Base-by-base conservation (phyloP, 163 green algal species). In the Botryococcus braunii region DNA sequence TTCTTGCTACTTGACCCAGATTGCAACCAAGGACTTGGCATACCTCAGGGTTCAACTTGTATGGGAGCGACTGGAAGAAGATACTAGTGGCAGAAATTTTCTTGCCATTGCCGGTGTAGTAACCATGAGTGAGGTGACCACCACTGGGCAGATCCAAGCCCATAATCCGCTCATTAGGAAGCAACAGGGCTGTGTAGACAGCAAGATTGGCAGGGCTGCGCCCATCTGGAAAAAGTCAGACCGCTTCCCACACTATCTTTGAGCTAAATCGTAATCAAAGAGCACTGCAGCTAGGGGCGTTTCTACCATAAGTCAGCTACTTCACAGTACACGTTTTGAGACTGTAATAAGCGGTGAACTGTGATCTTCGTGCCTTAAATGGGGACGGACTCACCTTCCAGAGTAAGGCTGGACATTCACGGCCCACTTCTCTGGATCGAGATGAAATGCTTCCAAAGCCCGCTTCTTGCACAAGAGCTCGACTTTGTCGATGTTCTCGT, bases 371-470 rank as follows among this genome's bases (percentile, higher is more conserved):
- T 61, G 52, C 34, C n/a, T 60, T 25, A 60, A 60, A 25, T 27
- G 17, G 9, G 9, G 7, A 37, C n/a, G 31, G 5, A 40, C 50
- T 23, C 46, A 87, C 86, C 86, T 93, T 69, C 89, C 88, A 29
- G 85, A 93, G 71, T 95, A 95, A 27, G 89, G 89, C 77, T 95
- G 89, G 72, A 95, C 88, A 75, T 95, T 95, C 56, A 95, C 89
- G 46, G 86, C 85, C 88, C 88, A 95, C 43, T 79, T 66, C 3
- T 72, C 66, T n/a, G 79, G 65, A 70, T 81, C 69, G n/a, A 94
- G 72, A 38, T 74, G 71, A 71, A 85, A 95, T 6, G 88, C 88
- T 36, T 79, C 65, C 64, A 95, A 79, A 5, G 88, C 88, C 25
- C 88, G 78, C 9, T 73, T 55, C 66, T 94, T 92, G 85, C 93